Base-by-base conservation (phyloP, 192 early-diverging fungal genomes). In the Podila minutissima region DNA sequence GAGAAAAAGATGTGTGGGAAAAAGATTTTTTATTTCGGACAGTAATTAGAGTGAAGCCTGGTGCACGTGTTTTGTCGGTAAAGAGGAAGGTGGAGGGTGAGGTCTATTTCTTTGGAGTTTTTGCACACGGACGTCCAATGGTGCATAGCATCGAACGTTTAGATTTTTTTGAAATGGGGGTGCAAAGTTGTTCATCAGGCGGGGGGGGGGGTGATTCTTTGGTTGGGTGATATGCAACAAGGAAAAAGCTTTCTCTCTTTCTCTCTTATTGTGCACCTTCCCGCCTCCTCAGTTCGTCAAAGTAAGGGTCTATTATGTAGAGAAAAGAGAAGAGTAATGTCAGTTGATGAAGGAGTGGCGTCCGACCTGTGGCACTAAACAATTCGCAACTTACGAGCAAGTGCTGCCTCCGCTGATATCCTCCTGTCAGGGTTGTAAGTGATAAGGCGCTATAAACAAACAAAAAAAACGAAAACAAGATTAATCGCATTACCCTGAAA, bases 361-460 rank as follows among this genome's bases (percentile, higher is more conserved):
- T 53, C 6, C 19, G n/a, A 22, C 17, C 8, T n/a, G 50, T 11
- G 50, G 2, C 6, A 19, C 50, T 26, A 24, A 15, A 60, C 22
- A 11, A 60, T 19, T 60, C 19, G 59, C 31, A 19, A 61, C 66
- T 51, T 81, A 81, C 77, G 77, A 66, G 77, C 59, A 22, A 81
- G 71, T 15, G 77, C 77, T 46, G 77, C 70, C 33, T 81, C 77
- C 26, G 77, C 77, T 57, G 71, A 81, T 81, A 81, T 81, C 77
- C 77, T 81, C 67, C 35, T 81, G 53, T 81, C 77, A 58, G 77
- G 77, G 49, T 73, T 81, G 37, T 69, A 81, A 66, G 77, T 69
- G 35, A 81, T 64, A 73, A 81, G 67, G 29, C 76, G 76, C 76
- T 79, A 62, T 50, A 28, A 38, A 51, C 17, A 49, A 53, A 26